Percentiles rank a stretch among this genome's conserved stretches.
phyloP scores from a whole-genome alignment of 1,284 basidiomycete genomes.

The Rhodotorula sp. region DNA sequence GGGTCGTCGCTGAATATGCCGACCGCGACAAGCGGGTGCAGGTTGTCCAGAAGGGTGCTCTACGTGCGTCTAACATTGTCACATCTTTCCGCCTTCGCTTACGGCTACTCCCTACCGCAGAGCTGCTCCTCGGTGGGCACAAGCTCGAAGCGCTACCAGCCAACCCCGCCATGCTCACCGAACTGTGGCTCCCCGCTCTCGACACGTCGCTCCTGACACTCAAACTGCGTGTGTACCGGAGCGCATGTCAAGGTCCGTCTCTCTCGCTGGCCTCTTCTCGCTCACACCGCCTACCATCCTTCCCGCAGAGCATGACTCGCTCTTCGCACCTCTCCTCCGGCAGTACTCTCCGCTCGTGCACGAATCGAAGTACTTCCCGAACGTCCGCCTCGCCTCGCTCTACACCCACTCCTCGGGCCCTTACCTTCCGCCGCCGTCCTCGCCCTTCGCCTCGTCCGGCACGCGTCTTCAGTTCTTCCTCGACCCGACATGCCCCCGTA shows the following conservation, averaged over 20 bases:
- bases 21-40: constrained; percentile 9
- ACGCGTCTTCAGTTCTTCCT: constrained; percentile 41
- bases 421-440: constrained; percentile 32
- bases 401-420: constrained; percentile 45
- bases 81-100: background rate
- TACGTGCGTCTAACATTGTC: constrained; percentile 14
- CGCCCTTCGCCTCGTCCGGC: constrained; percentile 17
- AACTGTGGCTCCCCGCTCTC: constrained; percentile 37
- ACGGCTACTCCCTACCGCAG: background rate
- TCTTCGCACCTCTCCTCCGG: constrained; percentile 43
- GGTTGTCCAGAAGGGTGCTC: constrained; percentile 19
- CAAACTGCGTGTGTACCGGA: constrained; percentile 20
- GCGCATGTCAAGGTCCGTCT: constrained; percentile 27
- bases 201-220: constrained; percentile 39
- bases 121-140: constrained; percentile 22
- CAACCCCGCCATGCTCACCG: constrained; percentile 26
- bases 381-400: constrained; percentile 34
- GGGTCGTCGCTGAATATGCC: constrained; percentile 34
- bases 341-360: constrained; percentile 33
- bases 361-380: constrained; percentile 45
- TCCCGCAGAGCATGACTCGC: constrained; percentile 20
- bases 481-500: constrained; percentile 40
- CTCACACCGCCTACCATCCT: too few species aligned
- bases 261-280: background rate
- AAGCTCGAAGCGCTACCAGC: constrained; percentile 6